phyloP scores from a whole-genome alignment of 208 protist species.

The Trypanosoma caninum region DNA sequence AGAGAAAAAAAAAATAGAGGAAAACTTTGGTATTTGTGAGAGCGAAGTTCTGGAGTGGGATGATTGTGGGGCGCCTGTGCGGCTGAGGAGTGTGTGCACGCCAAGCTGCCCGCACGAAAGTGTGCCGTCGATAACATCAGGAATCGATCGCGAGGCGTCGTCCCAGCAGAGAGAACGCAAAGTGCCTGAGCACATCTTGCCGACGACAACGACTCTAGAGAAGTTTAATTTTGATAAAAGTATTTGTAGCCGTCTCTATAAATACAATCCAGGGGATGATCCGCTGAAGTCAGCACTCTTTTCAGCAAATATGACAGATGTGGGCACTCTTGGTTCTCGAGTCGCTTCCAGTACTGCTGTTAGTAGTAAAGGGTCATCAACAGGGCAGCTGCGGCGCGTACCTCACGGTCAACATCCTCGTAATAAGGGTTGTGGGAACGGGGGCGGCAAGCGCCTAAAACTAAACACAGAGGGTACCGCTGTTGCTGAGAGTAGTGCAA shows the following conservation, averaged over 20 bases:
- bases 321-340: background rate
- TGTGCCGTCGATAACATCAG: background rate
- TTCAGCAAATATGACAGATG: background rate
- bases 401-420: background rate
- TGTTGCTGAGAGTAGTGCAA: conserved; percentile 20
- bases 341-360: background rate
- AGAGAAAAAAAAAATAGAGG: background rate
- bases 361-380: background rate
- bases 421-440: background rate
- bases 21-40: background rate
- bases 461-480: conserved; percentile 21
- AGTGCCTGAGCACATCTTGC: no score
- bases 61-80: conserved; percentile 8
- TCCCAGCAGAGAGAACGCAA: no score
- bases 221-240: background rate
- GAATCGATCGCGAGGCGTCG: background rate
- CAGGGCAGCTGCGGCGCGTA: background rate
- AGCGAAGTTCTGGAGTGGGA: conserved; percentile 15
- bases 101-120: background rate
- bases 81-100: conserved; percentile 3
- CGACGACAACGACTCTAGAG: background rate
- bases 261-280: conserved; percentile 3
- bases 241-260: conserved; percentile 1
- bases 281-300: conserved; percentile 12
- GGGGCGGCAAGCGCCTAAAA: background rate